Conservation (phyloP, 768 basidiomycete species). For the Floccularia luteovirens region DNA sequence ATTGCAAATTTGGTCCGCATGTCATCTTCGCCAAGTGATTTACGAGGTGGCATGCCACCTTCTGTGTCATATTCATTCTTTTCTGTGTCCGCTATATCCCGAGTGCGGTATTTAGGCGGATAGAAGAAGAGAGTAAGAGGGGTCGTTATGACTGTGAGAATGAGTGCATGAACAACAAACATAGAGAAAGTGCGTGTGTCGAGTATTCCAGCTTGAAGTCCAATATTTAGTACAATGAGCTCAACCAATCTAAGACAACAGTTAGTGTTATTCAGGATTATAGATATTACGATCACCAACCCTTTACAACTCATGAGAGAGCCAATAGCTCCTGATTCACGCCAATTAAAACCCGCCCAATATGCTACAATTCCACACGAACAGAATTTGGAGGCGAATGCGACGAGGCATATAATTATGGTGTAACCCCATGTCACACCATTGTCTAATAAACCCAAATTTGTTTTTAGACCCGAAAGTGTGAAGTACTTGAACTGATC, state of each 20-base stretch:
- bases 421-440: slow-evolving; percentile 81
- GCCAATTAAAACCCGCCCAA: slow-evolving; percentile 52
- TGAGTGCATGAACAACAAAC: slow-evolving; percentile 76
- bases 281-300: too few species aligned
- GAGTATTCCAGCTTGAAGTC: slow-evolving; percentile 59
- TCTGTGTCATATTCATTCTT: slow-evolving; percentile 11
- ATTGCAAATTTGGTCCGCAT: slow-evolving; percentile 58
- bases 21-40: slow-evolving; percentile 22
- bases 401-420: slow-evolving; percentile 63
- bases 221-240: slow-evolving; percentile 89
- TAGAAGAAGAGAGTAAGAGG: slow-evolving; percentile 77
- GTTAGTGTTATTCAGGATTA: too few species aligned
- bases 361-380: slow-evolving; percentile 59
- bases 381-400: slow-evolving; percentile 76
- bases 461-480: slow-evolving; percentile 71
- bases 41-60: slow-evolving; percentile 10
- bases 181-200: slow-evolving; percentile 72
- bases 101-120: slow-evolving; percentile 50
- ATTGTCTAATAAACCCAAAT: slow-evolving; percentile 68
- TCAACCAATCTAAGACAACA: slow-evolving; percentile 52
- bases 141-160: slow-evolving; percentile 80
- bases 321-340: slow-evolving; percentile 82
- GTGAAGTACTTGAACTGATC: slow-evolving; percentile 60
- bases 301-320: slow-evolving; percentile 89
- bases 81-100: slow-evolving; percentile 12